Evolutionary conservation across 768 basidiomycete genomes (phyloP).

Genomic region (Boletellus sp.): DNA sequence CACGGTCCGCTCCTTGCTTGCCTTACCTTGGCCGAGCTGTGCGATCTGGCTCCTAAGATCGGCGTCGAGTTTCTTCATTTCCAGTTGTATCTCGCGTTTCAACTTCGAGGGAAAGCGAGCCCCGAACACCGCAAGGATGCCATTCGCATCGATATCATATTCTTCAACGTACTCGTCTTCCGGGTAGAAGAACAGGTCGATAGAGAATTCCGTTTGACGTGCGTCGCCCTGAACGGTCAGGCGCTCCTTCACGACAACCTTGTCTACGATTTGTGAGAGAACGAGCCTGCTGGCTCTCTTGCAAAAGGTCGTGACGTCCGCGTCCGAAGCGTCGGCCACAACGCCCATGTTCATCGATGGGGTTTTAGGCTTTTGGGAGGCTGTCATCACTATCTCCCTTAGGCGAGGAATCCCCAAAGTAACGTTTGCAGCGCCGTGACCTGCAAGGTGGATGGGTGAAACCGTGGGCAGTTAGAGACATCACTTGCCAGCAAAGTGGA

Average conservation of each 20-base stretch:
- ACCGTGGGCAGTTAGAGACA: neutral
- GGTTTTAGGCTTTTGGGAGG: constrained; percentile 91
- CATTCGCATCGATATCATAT: constrained; percentile 68
- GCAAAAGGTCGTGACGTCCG: constrained; percentile 74
- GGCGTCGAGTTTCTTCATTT: constrained; percentile 81
- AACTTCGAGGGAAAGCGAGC: constrained; percentile 74
- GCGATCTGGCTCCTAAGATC: constrained; percentile 75
- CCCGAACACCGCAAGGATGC: constrained; percentile 71
- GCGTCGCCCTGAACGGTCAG: constrained; percentile 62
- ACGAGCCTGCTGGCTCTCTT: constrained; percentile 83
- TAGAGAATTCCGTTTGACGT: constrained; percentile 74
- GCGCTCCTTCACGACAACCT: constrained; percentile 75
- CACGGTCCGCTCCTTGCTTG: constrained; percentile 39
- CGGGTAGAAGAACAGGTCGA: constrained; percentile 84
- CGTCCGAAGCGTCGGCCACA: constrained; percentile 44
- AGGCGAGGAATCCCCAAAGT: constrained; percentile 98
- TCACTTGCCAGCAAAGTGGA: constrained; percentile 91
- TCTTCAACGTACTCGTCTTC: constrained; percentile 77
- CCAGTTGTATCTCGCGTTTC: constrained; percentile 80
- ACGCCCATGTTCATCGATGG: constrained; percentile 93
- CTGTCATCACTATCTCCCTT: constrained; percentile 99
- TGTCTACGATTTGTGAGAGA: constrained; percentile 85
- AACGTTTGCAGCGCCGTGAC: constrained; percentile 98
- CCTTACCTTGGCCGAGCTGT: constrained; percentile 80
- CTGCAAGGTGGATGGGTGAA: constrained; percentile 37